These are phyloP conservation scores for Neonectria faginata DNA, from an alignment of 2,329 filamentous ascomycete genomes.

Conservation along the genomic window DNA sequence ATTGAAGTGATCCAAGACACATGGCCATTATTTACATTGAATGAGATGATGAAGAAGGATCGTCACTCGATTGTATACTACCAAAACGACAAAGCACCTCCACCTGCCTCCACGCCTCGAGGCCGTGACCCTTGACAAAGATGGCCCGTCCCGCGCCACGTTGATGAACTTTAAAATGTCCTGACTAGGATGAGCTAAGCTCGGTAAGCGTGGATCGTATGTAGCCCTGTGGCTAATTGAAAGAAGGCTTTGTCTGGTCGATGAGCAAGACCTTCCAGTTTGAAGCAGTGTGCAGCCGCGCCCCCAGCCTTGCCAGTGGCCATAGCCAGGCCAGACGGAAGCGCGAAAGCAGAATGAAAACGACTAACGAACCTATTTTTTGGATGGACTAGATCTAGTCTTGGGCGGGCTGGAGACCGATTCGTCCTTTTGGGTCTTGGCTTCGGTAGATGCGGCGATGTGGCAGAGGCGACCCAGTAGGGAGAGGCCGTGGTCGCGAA, in stretches of 20 bases:
- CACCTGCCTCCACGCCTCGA: too few relatives aligned
- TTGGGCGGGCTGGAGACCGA: not conserved
- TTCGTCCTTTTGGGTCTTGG: not conserved
- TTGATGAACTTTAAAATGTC: not conserved
- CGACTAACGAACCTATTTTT: not conserved
- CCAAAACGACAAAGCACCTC: too few relatives aligned
- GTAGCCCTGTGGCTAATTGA: not conserved
- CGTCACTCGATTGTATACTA: too few relatives aligned
- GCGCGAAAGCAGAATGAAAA: not conserved
- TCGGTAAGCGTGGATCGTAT: not conserved
- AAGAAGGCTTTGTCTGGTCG: not conserved
- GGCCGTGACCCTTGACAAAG: too few relatives aligned
- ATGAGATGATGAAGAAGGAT: too few relatives aligned
- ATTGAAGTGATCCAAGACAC: not conserved
- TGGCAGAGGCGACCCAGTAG: not conserved
- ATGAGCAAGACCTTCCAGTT: not conserved
- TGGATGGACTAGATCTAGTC: not conserved
- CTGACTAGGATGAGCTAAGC: not conserved
- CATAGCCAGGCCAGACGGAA: not conserved
- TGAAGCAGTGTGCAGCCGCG: not conserved
- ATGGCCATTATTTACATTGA: too few relatives aligned
- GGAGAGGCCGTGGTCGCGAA: not conserved
- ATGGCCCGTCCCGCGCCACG: not conserved
- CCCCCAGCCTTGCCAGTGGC: not conserved
- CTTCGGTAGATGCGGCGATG: not conserved